These are phyloP conservation scores for Raffaelea albimanens DNA, from an alignment of 2,329 filamentous ascomycete species.

Conservation along the genomic window DNA sequence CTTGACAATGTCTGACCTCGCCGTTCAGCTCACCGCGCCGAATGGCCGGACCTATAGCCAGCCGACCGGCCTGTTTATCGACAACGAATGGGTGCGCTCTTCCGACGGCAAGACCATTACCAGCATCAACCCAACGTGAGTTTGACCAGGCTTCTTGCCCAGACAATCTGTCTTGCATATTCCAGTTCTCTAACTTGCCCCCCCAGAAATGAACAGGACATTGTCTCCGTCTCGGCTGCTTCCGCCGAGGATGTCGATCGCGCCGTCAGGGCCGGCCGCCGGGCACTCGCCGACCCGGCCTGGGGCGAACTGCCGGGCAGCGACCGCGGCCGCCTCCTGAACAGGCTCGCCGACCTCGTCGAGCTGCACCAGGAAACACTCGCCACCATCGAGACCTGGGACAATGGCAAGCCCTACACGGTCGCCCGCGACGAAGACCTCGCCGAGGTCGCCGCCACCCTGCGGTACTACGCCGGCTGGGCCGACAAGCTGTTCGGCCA, in stretches of 20 bases:
- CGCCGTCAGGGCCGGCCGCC: slow-evolving; percentile 12
- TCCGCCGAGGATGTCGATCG: slow-evolving; percentile 9
- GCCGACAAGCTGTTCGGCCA: slow-evolving; percentile 64
- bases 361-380: slow-evolving; percentile 25
- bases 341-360: slow-evolving; percentile 34
- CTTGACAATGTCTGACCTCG: too few relatives aligned
- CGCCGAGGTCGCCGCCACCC: slow-evolving; percentile 22
- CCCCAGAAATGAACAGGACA: slow-evolving; percentile 7
- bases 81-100: slow-evolving; percentile 67
- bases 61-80: slow-evolving; percentile 70
- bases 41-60: slow-evolving; percentile 65
- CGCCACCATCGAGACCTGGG: slow-evolving; percentile 60
- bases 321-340: slow-evolving; percentile 28
- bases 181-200: background rate
- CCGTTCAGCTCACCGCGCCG: slow-evolving; percentile 59
- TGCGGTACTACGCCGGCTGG: slow-evolving; percentile 67
- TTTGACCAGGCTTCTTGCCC: slow-evolving; percentile 2
- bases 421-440: slow-evolving; percentile 8
- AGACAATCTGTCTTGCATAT: background rate
- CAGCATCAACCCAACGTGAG: slow-evolving; percentile 61
- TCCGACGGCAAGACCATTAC: slow-evolving; percentile 55
- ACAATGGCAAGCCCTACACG: slow-evolving; percentile 60
- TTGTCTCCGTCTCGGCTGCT: slow-evolving; percentile 9
- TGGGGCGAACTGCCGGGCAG: slow-evolving; percentile 10
- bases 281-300: slow-evolving; percentile 6